phyloP scores from a whole-genome alignment of 2,329 filamentous ascomycete genomes.

The Trichoderma sp. region DNA sequence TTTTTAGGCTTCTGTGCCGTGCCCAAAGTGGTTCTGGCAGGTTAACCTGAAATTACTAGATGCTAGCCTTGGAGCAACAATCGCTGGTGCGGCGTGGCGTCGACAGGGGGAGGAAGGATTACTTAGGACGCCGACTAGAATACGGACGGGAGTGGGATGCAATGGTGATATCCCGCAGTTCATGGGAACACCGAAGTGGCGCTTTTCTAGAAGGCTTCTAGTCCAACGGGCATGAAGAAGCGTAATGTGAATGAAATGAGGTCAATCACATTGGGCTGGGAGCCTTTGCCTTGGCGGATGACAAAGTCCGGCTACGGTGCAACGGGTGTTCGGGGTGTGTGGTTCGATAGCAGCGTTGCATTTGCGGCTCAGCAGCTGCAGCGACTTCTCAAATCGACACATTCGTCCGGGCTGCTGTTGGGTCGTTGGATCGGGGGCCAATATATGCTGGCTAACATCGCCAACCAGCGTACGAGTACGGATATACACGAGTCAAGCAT shows the following conservation, averaged over 20 bases:
- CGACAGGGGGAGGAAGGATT: background rate
- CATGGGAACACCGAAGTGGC: background rate
- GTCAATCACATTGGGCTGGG: background rate
- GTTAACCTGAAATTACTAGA: background rate
- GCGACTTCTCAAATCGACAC: constrained; percentile 9
- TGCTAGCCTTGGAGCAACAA: background rate
- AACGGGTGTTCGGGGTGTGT: background rate
- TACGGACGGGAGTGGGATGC: background rate
- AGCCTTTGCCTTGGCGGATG: background rate
- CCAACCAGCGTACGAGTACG: background rate
- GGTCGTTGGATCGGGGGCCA: background rate
- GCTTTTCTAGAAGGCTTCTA: constrained; percentile 15
- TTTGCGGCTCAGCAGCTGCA: constrained; percentile 5
- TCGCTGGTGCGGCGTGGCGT: constrained; percentile 7
- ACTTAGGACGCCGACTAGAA: background rate
- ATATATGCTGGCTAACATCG: background rate
- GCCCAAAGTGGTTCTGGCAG: background rate
- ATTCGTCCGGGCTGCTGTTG: constrained; percentile 12
- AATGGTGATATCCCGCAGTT: background rate
- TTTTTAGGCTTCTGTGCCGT: background rate
- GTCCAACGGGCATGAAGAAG: constrained; percentile 8
- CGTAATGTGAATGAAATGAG: constrained; percentile 17
- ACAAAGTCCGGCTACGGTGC: background rate
- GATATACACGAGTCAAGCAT: background rate
- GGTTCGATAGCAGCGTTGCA: background rate